These are phyloP conservation scores for Botrytis porri DNA, from an alignment of 2,329 filamentous ascomycete species.

Conservation along the genomic window DNA sequence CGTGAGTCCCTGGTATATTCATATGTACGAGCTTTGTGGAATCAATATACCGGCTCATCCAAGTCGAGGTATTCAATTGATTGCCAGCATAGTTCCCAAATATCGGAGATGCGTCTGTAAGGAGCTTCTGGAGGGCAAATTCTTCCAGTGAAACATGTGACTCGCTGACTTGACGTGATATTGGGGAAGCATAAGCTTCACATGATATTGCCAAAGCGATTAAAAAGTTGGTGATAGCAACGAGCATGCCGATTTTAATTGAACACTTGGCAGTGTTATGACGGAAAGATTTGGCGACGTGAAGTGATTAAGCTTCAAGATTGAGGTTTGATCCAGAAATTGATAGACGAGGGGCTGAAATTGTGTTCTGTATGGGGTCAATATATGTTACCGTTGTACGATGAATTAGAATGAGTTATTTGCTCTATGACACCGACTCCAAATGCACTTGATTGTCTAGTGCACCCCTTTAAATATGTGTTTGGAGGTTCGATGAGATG, in stretches of 20 bases:
- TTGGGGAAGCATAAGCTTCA: background rate
- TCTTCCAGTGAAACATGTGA: conserved; percentile 32
- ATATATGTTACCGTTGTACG: background rate
- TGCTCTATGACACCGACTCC: background rate
- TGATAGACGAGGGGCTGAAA: background rate
- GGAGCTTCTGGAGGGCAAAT: conserved; percentile 44
- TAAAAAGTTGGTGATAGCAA: background rate
- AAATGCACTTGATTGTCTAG: background rate
- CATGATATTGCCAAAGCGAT: background rate
- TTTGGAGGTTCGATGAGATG: background rate
- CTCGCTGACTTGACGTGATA: background rate
- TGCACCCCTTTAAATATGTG: background rate
- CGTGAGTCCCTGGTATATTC: conserved; percentile 51
- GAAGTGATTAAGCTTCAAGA: background rate
- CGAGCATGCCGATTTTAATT: background rate
- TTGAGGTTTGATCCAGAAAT: background rate
- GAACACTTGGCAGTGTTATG: too few species aligned
- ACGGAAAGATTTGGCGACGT: background rate
- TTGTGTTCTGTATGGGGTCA: background rate
- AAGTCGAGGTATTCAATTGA: conserved; percentile 37
- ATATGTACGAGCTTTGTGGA: conserved; percentile 44
- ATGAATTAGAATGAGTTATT: too few species aligned
- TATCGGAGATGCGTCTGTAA: conserved; percentile 44
- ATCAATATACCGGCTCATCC: conserved; percentile 48
- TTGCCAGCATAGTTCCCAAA: conserved; percentile 41